Conservation (phyloP, 371 early-diverging fungal genomes). For the Funneliformis caledonium region DNA sequence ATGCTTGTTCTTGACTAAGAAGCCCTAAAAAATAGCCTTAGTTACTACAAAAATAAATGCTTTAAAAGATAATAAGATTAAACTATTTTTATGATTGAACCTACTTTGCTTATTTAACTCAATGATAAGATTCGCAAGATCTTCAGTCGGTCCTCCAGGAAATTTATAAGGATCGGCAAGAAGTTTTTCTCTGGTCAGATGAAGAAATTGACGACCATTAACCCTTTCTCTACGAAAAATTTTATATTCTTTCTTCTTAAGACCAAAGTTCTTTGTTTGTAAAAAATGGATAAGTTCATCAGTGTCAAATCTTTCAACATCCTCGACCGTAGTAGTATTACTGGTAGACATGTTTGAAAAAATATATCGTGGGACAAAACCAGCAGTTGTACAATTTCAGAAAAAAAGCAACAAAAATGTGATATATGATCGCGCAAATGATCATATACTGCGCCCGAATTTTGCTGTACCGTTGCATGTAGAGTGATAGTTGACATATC, state of each 20-base stretch:
- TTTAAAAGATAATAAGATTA: too few species aligned
- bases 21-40: background rate
- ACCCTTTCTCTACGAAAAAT: background rate
- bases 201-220: conserved; percentile 6
- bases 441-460: too few species aligned
- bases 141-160: background rate
- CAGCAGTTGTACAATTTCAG: too few species aligned
- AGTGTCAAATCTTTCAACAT: background rate
- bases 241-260: conserved; percentile 14
- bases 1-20: background rate
- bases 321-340: background rate
- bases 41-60: background rate
- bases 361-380: too few species aligned
- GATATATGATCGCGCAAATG: too few species aligned
- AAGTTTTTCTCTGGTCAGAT: background rate
- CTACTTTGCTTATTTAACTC: conserved; percentile 1
- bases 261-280: background rate
- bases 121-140: background rate
- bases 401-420: too few species aligned
- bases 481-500: too few species aligned
- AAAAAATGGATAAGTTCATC: background rate
- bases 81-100: background rate
- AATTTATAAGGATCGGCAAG: background rate
- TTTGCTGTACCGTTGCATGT: too few species aligned
- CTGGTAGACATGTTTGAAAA: too few species aligned